Evolutionary conservation across 305 asterid genomes (phyloP).

Genomic region (Fraxinus paxiana): DNA sequence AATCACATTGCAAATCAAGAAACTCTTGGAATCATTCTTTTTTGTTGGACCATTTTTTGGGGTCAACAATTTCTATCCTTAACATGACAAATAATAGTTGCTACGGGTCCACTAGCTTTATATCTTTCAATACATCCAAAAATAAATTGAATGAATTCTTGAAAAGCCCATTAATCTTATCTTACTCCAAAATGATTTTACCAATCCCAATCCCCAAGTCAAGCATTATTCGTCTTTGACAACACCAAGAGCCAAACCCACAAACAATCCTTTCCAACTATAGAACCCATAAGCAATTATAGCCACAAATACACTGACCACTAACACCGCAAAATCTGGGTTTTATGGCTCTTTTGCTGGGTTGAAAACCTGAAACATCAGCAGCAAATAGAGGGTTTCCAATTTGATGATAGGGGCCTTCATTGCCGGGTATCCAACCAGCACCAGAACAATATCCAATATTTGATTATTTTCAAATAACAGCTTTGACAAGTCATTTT

Average conservation of each 20-base stretch:
- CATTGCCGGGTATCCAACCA: conserved; percentile 24
- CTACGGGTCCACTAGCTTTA: not conserved
- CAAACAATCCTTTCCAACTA: conserved; percentile 1
- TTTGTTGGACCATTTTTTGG: too few species aligned
- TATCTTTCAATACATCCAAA: not conserved
- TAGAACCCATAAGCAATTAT: conserved; percentile 12
- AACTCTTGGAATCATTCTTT: too few species aligned
- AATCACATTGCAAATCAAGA: too few species aligned
- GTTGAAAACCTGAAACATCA: not conserved
- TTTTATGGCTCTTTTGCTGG: conserved; percentile 17
- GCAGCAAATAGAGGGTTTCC: not conserved
- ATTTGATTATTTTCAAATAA: conserved; percentile 8
- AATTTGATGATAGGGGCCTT: conserved; percentile 17
- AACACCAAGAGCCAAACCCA: conserved; percentile 26
- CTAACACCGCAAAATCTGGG: conserved; percentile 35
- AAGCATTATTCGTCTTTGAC: conserved; percentile 15
- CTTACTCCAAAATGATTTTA: not conserved
- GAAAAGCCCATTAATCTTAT: not conserved
- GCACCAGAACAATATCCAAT: conserved; percentile 12
- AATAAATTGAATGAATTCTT: not conserved
- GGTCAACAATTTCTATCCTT: not conserved
- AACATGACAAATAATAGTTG: not conserved
- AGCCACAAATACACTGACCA: conserved; percentile 18
- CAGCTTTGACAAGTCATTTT: conserved; percentile 14
- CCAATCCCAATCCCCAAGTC: not conserved